Evolutionary conservation across 805 yeast species (phyloP), one percentile per base, ranked within the genome.

Genomic region (Ogataea siamensis): DNA sequence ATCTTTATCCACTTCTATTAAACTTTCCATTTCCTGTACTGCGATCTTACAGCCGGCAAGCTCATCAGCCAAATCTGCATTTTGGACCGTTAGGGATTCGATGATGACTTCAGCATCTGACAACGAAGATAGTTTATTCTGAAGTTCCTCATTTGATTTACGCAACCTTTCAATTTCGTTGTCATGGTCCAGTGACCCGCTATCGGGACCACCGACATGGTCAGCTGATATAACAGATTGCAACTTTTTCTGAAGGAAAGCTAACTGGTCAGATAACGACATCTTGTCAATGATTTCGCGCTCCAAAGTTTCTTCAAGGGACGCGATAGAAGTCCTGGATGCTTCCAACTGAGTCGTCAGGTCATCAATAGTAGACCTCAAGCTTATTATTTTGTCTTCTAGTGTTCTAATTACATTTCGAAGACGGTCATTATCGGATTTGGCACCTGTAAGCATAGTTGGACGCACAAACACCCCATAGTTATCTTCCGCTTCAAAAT

Each of bases 401-500:
- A 80, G 14, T 2, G 27, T 12, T 28, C 28, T 38, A 5, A 38
- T 25, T 2, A 38, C 25, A 4, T 17, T 19, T 20, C n/a, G 12
- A 15, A 28, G 14, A 4, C 18, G 28, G 5, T 17, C 23, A 5
- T 21, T 25, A 10, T 10, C 30, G 7, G 39, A 12, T 8, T 16
- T 7, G 44, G 13, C 11, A 18, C 12, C 10, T 19, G 10, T 15
- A 16, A 66, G 43, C 35, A 66, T 43, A 1, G 59, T 39, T n/a
- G 68, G 68, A 28, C 73, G 56, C 4, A 73, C 78, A 55, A 77
- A 78, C 1, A 77, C 57, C 0, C 82, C 83, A 50, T 62, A 60
- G 3, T 51, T 49, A 36, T 62, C 67, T 8, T 46, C 42, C 2
- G 48, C 45, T 16, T 54, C 54, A 31, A 76, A 76, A 53, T 76